Base-by-base conservation (phyloP, 2,329 filamentous ascomycete species). In the Metarhizium album region DNA sequence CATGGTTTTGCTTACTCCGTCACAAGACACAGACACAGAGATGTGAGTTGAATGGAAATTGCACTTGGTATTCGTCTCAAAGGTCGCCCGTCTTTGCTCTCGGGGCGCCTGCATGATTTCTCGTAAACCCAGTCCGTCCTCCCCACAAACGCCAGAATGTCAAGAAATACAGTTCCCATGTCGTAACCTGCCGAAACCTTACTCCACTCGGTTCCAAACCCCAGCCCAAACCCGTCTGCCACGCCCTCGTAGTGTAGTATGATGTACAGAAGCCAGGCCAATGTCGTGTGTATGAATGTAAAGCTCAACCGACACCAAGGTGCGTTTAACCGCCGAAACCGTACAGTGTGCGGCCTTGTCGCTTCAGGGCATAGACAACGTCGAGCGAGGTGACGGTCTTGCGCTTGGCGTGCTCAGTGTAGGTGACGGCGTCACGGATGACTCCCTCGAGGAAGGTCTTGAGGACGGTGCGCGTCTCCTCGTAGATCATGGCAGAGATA, bases 401-500 rank as follows among this genome's bases (percentile, higher is more conserved):
- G 72, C 84, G 82, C 81, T 87, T 87, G 73, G 84, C 84, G 74
- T 87, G 83, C 74, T 87, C 83, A 51, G 83, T 87, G 75, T 87
- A 87, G 66, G 83, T 87, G 72, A 87, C 83, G 57, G 83, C 83
- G 58, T 87, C 83, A 69, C 83, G 83, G 64, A 87, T 87, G 70
- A 87, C 83, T 64, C 79, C 78, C 74, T 86, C 83, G 58, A 87
- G 81, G 80, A 86, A 87, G 60, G 83, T 83, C 79, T 87, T 87
- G 64, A 87, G 80, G 57, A 87, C 83, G 76, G 82, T 82, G 60
- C 83, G 83, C 57, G 83, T 87, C 76, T 87, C 83, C 71, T 86
- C 83, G 76, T 87, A 87, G 73, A 87, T 87, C 82, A 87, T 94
- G 71, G 90, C 90, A 67, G 90, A 95, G 68, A 96, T 96, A 95